These are phyloP conservation scores for Penicillium griseofulvum DNA, from an alignment of 2,329 filamentous ascomycete genomes.

Conservation along the genomic window DNA sequence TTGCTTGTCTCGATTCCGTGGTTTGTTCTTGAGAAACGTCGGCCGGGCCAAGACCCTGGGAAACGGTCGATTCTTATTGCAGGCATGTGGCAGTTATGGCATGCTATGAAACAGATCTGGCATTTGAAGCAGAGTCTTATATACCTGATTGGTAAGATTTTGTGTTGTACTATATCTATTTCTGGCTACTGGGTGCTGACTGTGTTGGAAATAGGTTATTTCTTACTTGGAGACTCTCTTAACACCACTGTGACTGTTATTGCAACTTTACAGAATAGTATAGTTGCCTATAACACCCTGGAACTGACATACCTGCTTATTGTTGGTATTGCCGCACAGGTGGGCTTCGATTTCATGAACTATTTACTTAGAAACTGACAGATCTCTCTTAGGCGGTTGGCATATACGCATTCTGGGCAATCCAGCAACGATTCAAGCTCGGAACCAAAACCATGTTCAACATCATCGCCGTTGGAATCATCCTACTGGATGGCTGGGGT, in stretches of 20 bases:
- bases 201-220: conserved; percentile 50
- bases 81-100: conserved; percentile 61
- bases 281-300: conserved; percentile 64
- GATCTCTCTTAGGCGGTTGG: conserved; percentile 44
- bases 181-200: neutral
- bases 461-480: conserved; percentile 59
- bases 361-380: neutral
- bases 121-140: conserved; percentile 63
- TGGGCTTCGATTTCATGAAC: conserved; percentile 17
- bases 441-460: conserved; percentile 69
- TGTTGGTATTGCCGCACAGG: conserved; percentile 64
- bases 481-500: conserved; percentile 58
- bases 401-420: conserved; percentile 60
- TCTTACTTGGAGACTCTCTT: conserved; percentile 66
- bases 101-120: conserved; percentile 61
- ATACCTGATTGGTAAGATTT: conserved; percentile 57
- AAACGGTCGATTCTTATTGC: conserved; percentile 52
- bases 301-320: conserved; percentile 65
- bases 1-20: conserved; percentile 63
- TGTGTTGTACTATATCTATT: neutral
- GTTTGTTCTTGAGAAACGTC: conserved; percentile 64
- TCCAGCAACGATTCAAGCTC: conserved; percentile 60
- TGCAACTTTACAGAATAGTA: conserved; percentile 61
- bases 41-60: conserved; percentile 57
- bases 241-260: conserved; percentile 71